A percentile compares a stretch with the other conserved stretches of the same genome.
Evolutionary conservation across 768 basidiomycete genomes (phyloP).

Genomic region (Suillus plorans): DNA sequence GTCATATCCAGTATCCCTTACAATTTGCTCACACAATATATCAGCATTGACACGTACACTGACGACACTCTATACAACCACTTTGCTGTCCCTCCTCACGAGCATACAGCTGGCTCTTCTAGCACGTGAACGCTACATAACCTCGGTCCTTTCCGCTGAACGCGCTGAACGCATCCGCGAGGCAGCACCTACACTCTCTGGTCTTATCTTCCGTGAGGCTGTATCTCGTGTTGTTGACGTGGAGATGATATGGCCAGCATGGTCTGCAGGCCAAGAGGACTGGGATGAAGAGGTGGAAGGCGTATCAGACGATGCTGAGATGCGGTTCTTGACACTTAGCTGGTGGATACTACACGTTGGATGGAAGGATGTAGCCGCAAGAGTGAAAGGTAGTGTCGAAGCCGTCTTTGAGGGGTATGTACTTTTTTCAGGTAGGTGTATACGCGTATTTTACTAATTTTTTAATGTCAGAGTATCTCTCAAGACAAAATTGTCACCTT

Average conservation of each 20-base stretch:
- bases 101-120: conserved; percentile 84
- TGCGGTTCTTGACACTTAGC: conserved; percentile 78
- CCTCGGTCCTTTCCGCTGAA: conserved; percentile 60
- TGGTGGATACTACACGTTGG: conserved; percentile 95
- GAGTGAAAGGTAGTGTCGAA: conserved; percentile 73
- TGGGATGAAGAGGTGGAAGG: conserved; percentile 29
- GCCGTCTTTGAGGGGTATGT: conserved; percentile 83
- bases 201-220: conserved; percentile 26
- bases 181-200: conserved; percentile 30
- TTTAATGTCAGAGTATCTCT: conserved; percentile 65
- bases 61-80: conserved; percentile 82
- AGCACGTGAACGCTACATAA: conserved; percentile 77
- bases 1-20: neutral
- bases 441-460: conserved; percentile 4
- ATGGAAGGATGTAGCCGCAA: conserved; percentile 79
- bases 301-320: conserved; percentile 69
- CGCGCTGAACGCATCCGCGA: conserved; percentile 54
- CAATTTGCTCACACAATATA: conserved; percentile 8
- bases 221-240: conserved; percentile 24
- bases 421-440: conserved; percentile 3
- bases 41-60: conserved; percentile 85
- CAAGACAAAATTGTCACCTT: conserved; percentile 68
- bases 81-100: conserved; percentile 84
- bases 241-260: conserved; percentile 24
- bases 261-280: conserved; percentile 24